A percentile compares a stretch with the other conserved stretches of the same genome.
phyloP scores from a whole-genome alignment of 306 rosid genomes.

The Cyclanthera cordifolia region DNA sequence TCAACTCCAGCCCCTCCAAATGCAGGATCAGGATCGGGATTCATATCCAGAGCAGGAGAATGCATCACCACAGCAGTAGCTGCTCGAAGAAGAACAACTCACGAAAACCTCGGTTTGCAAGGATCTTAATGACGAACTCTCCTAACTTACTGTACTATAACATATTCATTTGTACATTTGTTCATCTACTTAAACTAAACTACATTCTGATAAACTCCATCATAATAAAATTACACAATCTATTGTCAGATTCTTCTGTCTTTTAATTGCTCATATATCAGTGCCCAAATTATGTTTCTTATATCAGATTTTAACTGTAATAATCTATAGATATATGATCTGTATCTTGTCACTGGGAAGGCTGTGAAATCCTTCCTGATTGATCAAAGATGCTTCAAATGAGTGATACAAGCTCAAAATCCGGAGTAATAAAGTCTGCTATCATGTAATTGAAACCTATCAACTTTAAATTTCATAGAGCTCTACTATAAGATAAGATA shows the following conservation, averaged over 20 bases:
- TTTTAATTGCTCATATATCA: background rate
- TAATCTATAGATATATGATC: background rate
- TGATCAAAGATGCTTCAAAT: background rate
- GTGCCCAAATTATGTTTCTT: background rate
- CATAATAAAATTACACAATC: background rate
- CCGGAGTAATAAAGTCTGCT: background rate
- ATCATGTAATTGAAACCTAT: background rate
- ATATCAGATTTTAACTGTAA: background rate
- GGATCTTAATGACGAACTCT: background rate
- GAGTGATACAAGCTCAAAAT: background rate
- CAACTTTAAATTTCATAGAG: background rate
- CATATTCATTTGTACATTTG: slow-evolving; percentile 5
- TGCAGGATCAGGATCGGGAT: background rate
- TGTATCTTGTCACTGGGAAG: background rate
- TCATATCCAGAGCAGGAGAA: background rate
- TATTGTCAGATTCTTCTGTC: background rate
- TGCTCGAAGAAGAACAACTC: too few species aligned
- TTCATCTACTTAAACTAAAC: background rate
- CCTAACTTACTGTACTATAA: background rate
- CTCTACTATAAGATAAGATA: background rate
- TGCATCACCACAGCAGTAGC: background rate
- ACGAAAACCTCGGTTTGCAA: background rate
- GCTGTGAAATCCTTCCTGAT: background rate
- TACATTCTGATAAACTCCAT: background rate
- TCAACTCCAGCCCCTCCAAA: background rate